Evolutionary conservation across 208 protist genomes (phyloP), one percentile per base, ranked within the genome.

Genomic region (Crithidia sp.): DNA sequence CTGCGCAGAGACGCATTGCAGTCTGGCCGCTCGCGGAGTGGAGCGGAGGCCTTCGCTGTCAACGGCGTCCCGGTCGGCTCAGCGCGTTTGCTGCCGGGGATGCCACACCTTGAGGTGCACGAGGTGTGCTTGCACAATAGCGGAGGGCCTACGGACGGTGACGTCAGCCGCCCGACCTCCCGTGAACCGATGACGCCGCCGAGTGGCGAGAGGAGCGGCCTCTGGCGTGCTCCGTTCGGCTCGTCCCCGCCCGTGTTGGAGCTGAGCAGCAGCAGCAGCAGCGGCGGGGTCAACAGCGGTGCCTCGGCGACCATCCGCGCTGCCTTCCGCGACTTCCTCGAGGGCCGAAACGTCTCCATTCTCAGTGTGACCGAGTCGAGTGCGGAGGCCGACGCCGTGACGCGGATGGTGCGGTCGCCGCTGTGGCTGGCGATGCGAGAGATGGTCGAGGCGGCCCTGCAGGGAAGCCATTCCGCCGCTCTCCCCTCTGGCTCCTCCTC

Each of bases 271-370:
- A 17, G 14, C 4, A 37, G 14, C 17, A 16, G 36, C 44, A 7
- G 40, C 41, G 62, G 52, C 41, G 28, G 41, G 0, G 28, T 28
- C 1, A 28, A 28, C 14, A 41, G 44, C 37, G 37, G 57, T 5
- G 50, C 44, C 7, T 76, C 84, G 2, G 13, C 50, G 10, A 40
- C 67, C 0, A 54, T 89, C 5, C 60, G 28, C 14, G 50, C 67
- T 54, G 77, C 77, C 9, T 60, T 79, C 16, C 19, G 12, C 16
- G 36, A 60, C 36, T 89, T 89, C 56, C 36, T 55, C 17, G 36
- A 74, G 0, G 84, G 84, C 5, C 67, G 71, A 61, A 85, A 85
- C 64, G 67, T 79, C 13, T 39, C 65, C 40, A 58, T 89, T n/a
- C 49, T 85, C 28, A 75, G 76, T 53, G 50, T 79, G 17, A 70